Evolutionary conservation across 202 grass and related monocot species (phyloP).

Genomic region (Digitaria exilis): DNA sequence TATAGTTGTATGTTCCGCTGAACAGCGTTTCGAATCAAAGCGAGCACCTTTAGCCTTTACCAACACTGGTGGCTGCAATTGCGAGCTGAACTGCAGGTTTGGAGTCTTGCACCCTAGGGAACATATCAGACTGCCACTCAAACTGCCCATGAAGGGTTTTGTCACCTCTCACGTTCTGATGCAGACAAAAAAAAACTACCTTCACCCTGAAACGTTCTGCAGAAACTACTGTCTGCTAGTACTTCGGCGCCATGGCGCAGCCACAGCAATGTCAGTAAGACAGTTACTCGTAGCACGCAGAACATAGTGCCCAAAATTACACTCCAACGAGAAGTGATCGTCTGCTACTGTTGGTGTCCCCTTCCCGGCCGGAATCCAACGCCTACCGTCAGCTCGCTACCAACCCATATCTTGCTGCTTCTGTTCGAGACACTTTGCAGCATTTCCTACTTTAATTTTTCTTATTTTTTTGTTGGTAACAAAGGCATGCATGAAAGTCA

Average conservation of each 20-base stretch:
- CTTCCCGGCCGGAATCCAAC: not conserved
- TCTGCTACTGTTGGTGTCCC: not conserved
- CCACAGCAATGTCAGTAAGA: not conserved
- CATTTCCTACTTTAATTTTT: not conserved
- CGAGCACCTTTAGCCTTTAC: not conserved
- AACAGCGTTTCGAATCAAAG: not conserved
- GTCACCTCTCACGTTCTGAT: not conserved
- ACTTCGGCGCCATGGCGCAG: not conserved
- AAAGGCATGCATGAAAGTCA: not conserved
- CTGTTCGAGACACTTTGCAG: not conserved
- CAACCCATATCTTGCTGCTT: not conserved
- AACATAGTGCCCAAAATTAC: conserved; percentile 26
- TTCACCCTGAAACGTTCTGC: not conserved
- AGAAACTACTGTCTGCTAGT: not conserved
- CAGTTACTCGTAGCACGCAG: not conserved
- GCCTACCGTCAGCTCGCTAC: conserved; percentile 20
- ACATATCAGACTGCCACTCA: not conserved
- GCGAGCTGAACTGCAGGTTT: not conserved
- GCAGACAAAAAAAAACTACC: not conserved
- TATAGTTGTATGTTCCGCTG: not conserved
- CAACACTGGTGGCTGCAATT: not conserved
- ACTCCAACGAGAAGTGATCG: not conserved
- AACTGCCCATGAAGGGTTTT: not conserved
- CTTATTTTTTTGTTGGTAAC: not conserved
- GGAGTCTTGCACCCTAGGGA: not conserved